These are phyloP conservation scores for Delitschia confertaspora DNA, from an alignment of 495 filamentous ascomycete genomes.

Conservation along the genomic window DNA sequence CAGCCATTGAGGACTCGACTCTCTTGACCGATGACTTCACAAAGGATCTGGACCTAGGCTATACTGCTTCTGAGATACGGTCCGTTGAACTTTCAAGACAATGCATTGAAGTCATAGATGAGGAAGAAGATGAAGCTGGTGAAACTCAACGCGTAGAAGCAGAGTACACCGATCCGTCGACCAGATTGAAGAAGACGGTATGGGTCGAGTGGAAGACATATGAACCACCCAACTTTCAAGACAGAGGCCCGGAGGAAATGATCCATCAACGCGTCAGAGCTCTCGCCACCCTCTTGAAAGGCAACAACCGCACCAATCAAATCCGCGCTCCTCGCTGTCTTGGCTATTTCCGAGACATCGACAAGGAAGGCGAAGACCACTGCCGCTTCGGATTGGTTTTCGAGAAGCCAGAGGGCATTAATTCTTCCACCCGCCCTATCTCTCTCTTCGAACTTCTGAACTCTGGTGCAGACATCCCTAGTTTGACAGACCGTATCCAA, in stretches of 20 bases:
- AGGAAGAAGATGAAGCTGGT: conserved; percentile 12
- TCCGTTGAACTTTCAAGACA: conserved; percentile 17
- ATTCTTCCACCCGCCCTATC: conserved; percentile 15
- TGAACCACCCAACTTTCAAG: conserved; percentile 19
- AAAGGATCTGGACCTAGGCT: conserved; percentile 6
- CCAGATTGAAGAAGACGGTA: conserved; percentile 16
- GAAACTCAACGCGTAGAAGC: conserved; percentile 26
- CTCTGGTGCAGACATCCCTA: conserved; percentile 14
- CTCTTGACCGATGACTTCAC: conserved; percentile 25
- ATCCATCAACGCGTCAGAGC: conserved; percentile 23
- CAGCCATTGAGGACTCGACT: conserved; percentile 19
- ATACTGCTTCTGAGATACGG: conserved; percentile 20
- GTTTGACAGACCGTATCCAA: conserved; percentile 24
- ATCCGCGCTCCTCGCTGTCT: conserved; percentile 35
- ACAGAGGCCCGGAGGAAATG: conserved; percentile 14
- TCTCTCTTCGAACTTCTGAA: conserved; percentile 25
- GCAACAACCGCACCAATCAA: conserved; percentile 25
- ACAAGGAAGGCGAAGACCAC: conserved; percentile 26
- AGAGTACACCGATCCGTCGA: conserved; percentile 15
- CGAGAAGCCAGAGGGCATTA: conserved; percentile 26
- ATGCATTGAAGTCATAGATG: conserved; percentile 18
- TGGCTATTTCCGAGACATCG: conserved; percentile 31
- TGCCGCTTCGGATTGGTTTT: conserved; percentile 35
- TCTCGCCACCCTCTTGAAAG: conserved; percentile 28
- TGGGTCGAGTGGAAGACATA: conserved; percentile 31